Evolutionary conservation across 345 rosid genomes (phyloP), one percentile per base, ranked within the genome.

Genomic region (Salix suchowensis): DNA sequence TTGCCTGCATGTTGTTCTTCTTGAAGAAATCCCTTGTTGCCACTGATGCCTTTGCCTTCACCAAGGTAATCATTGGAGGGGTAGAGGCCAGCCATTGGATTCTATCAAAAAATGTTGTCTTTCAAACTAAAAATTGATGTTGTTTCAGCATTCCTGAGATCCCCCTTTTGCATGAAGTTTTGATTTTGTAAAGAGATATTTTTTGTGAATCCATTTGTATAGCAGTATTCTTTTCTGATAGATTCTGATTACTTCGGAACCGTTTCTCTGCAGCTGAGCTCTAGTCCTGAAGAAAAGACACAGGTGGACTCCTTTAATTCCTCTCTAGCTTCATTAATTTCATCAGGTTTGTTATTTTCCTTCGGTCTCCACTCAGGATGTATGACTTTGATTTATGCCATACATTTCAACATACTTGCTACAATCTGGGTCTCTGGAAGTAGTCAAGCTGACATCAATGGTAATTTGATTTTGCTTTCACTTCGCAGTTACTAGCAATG

Each of bases 231-330:
- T 4, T 58, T 58, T 58, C 62, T 58, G 62, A 58, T 58, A 11
- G 24, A 58, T 23, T 84, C 74, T 67, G 58, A 74, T 69, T 76
- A 50, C 62, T 67, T 55, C 42, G 52, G 55, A 79, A 26, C 69
- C 44, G 50, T 73, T 71, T 80, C 40, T 75, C 40, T 75, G 68
- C 90, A 93, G 97, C 85, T 93, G 85, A 93, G 93, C 85, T 73
- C 84, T 48, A 84, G 88, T 64, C 88, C 88, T 26, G 94, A 93
- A 79, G 93, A 90, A 74, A 93, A 75, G 86, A 82, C 86, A 9
- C 78, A 91, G 68, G 96, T 91, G 72, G 91, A 90, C 74, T 48
- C 89, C 6, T 96, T 93, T 77, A 93, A 91, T 77, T 87, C 98
- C 68, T 88, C 96, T 1, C 80, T 93, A 70, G 89, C 97, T 78